Conservation (phyloP, 2,329 filamentous ascomycete genomes). For the Aaosphaeria pasadenensis region DNA sequence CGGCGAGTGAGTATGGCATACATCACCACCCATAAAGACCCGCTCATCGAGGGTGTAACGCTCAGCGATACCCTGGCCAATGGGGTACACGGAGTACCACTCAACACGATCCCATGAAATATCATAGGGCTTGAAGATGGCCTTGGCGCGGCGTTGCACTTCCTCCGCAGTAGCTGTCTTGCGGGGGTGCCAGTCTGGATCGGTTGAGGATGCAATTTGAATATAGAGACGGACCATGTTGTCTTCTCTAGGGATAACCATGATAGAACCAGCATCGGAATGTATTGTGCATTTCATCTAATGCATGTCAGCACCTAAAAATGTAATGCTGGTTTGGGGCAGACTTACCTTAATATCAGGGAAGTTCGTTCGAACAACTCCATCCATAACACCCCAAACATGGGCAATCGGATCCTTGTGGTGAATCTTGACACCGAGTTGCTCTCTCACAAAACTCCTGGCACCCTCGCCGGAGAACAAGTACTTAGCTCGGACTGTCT, state of each 20-base stretch:
- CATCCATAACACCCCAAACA: slow-evolving; percentile 67
- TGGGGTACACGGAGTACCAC: slow-evolving; percentile 66
- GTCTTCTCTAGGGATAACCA: slow-evolving; percentile 58
- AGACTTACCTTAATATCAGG: slow-evolving; percentile 56
- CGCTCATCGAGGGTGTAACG: slow-evolving; percentile 63
- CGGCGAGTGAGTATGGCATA: slow-evolving; percentile 61
- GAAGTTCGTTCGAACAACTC: slow-evolving; percentile 61
- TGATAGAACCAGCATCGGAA: slow-evolving; percentile 61
- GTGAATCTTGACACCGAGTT: slow-evolving; percentile 64
- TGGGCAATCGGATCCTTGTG: slow-evolving; percentile 63
- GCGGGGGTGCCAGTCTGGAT: slow-evolving; percentile 59
- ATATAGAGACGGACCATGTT: slow-evolving; percentile 56
- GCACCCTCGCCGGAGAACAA: slow-evolving; percentile 63
- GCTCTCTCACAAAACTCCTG: slow-evolving; percentile 57
- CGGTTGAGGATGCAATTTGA: slow-evolving; percentile 61
- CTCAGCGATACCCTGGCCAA: slow-evolving; percentile 64
- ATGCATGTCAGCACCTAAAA: slow-evolving; percentile 6
- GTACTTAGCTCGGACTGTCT: slow-evolving; percentile 64
- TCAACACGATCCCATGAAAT: slow-evolving; percentile 63
- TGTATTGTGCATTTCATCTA: slow-evolving; percentile 67
- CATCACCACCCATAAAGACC: slow-evolving; percentile 64
- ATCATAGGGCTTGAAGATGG: slow-evolving; percentile 58
- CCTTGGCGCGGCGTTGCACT: slow-evolving; percentile 56
- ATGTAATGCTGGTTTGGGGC: background rate
- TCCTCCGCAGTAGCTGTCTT: slow-evolving; percentile 59